phyloP scores from a whole-genome alignment of 129 eudicot species.

The Artemisia argyi region DNA sequence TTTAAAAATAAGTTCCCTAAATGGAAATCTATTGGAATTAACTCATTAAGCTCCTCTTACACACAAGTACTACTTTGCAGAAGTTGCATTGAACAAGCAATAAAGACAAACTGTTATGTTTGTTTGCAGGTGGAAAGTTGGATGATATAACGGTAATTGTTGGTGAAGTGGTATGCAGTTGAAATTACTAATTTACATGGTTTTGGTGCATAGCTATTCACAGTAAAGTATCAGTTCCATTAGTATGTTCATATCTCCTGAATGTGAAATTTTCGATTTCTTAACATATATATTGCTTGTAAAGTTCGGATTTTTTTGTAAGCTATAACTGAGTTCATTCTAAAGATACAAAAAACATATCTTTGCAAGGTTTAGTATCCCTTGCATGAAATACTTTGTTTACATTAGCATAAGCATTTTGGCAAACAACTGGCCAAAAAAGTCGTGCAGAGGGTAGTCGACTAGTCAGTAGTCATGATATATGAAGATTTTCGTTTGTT shows the following conservation, averaged over 20 bases:
- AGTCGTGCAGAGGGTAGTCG: no score
- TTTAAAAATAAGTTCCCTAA: not conserved
- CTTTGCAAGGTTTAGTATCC: no score
- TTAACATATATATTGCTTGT: slow-evolving; percentile 17
- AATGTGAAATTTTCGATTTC: not conserved
- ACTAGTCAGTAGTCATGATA: no score
- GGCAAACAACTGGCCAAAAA: no score
- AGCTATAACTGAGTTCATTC: not conserved
- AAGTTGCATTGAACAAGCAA: not conserved
- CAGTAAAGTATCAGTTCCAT: not conserved
- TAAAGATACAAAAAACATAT: not conserved
- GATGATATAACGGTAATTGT: slow-evolving; percentile 93
- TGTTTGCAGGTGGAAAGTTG: slow-evolving; percentile 80
- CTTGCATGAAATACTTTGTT: no score
- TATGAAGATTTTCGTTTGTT: no score
- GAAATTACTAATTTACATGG: not conserved
- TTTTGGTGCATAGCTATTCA: not conserved
- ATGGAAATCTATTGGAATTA: no score
- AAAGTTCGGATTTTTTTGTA: slow-evolving; percentile 6
- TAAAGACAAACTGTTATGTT: not conserved
- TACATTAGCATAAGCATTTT: no score
- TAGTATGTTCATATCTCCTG: slow-evolving; percentile 14
- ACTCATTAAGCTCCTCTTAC: no score
- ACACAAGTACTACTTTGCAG: not conserved
- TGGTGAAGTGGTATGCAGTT: slow-evolving; percentile 55